Conservation (phyloP, 257 asterid genomes). For the Agastache rugosa region DNA sequence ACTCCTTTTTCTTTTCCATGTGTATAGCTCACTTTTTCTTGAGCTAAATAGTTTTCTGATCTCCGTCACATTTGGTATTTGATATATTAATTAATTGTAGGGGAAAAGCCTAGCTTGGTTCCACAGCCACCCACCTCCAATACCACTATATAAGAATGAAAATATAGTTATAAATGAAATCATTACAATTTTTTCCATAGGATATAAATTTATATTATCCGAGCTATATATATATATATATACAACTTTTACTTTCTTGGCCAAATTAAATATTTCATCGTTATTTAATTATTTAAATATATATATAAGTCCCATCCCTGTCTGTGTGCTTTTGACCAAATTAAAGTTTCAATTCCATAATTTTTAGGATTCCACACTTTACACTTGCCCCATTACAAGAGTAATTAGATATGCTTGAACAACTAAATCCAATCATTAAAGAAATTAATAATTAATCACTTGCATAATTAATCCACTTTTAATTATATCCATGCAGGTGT, state of each 20-base stretch:
- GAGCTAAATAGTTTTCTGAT: neutral
- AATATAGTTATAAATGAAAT: neutral
- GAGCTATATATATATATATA: neutral
- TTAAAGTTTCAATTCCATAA: constrained; percentile 26
- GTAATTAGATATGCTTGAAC: neutral
- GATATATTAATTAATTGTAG: neutral
- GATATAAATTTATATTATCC: neutral
- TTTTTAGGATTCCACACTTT: constrained; percentile 29
- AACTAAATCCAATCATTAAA: constrained; percentile 11
- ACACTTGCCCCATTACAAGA: constrained; percentile 15
- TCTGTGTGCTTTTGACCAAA: constrained; percentile 31
- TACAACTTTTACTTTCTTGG: neutral
- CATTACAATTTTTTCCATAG: neutral
- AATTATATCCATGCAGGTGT: constrained; percentile 53
- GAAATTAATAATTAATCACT: neutral
- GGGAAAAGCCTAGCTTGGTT: neutral
- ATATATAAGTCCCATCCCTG: neutral
- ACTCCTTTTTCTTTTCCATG: neutral
- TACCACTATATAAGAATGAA: neutral
- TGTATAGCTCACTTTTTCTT: neutral
- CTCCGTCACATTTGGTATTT: neutral
- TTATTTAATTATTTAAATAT: neutral
- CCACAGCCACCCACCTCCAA: neutral
- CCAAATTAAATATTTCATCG: neutral
- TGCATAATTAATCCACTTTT: neutral